Base-by-base conservation (phyloP, 1,284 basidiomycete species). In the Fistulinella cinereoalba region DNA sequence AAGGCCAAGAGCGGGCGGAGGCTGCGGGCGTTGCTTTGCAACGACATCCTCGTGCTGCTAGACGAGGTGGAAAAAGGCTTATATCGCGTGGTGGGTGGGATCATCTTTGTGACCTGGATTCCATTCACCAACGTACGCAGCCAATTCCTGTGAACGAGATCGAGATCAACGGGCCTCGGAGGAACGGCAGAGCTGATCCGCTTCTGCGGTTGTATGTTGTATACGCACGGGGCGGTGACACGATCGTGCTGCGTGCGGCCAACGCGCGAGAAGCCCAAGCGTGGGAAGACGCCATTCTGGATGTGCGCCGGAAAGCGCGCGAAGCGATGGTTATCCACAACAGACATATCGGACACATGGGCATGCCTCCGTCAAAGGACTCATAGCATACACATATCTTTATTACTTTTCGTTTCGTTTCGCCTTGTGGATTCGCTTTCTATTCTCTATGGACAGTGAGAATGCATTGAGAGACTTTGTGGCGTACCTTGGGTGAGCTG, bases 1-100 rank as follows among this genome's bases (percentile, higher is more conserved):
- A 97, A 98, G 64, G 75, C 86, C 10, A 95, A 92, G 71, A 91
- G 88, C 50, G 85, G 90, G 1, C 75, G 89, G 37, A 89, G 83
- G 60, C 67, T 97, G 36, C 76, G 81, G 37, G 79, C 77, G n/a
- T 82, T 90, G 62, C 64, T 92, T 49, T 92, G 89, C 56, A 91
- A 77, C 57, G 89, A 93, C 58, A 85, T 92, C 37, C 61, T 93
- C 32, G 83, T 93, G 2, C 71, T 94, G 37, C 84, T 88, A 12
- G 86, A 92, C 55, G 81, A 82, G 25, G 65, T 66, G 3, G 77
- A 77, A 21, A 80, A 77, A 52, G 80, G 80, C 10, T 64, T 94
- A 12, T 94, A 94, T 65, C 80, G 87, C 33, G 88, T 92, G 81
- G 91, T 92, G 49, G 57, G 82, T 71, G 11, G 6, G 12, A 12